These are phyloP conservation scores for Calonectria montana DNA, from an alignment of 2,329 filamentous ascomycete species.

Conservation along the genomic window DNA sequence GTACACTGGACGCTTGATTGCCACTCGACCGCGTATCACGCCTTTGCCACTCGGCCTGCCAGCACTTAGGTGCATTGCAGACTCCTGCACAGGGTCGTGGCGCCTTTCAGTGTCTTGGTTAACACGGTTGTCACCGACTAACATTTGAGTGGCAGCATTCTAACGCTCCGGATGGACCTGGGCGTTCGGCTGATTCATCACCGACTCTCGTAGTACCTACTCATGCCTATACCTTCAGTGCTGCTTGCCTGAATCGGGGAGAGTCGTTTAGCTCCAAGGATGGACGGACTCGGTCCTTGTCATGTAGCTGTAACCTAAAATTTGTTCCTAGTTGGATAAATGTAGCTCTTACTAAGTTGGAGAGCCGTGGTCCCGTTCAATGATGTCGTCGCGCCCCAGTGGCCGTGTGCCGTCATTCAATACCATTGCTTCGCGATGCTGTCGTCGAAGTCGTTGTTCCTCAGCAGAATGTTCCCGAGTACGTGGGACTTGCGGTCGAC, in stretches of 20 bases:
- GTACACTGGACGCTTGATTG: not conserved
- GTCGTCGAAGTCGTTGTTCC: constrained; percentile 79
- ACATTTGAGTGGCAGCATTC: not conserved
- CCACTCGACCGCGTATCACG: not conserved
- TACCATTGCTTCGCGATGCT: constrained; percentile 89
- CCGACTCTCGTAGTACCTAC: not conserved
- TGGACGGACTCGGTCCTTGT: not conserved
- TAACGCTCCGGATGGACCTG: not conserved
- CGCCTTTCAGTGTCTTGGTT: not conserved
- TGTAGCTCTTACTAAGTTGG: constrained; percentile 39
- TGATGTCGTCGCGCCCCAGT: constrained; percentile 80
- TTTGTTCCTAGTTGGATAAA: not conserved
- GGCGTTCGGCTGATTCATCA: not conserved
- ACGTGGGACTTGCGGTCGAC: constrained; percentile 44
- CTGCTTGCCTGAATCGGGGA: not conserved
- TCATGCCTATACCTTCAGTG: not conserved
- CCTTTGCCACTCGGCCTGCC: not conserved
- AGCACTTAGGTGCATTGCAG: constrained; percentile 4
- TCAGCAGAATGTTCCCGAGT: constrained; percentile 67
- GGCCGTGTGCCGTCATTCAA: constrained; percentile 86
- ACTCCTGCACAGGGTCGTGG: not conserved
- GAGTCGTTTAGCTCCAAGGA: not conserved
- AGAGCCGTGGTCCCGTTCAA: constrained; percentile 69
- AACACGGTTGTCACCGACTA: not conserved
- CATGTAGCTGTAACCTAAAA: not conserved